Evolutionary conservation across 495 filamentous ascomycete genomes (phyloP).

Genomic region (Xylaria longipes): DNA sequence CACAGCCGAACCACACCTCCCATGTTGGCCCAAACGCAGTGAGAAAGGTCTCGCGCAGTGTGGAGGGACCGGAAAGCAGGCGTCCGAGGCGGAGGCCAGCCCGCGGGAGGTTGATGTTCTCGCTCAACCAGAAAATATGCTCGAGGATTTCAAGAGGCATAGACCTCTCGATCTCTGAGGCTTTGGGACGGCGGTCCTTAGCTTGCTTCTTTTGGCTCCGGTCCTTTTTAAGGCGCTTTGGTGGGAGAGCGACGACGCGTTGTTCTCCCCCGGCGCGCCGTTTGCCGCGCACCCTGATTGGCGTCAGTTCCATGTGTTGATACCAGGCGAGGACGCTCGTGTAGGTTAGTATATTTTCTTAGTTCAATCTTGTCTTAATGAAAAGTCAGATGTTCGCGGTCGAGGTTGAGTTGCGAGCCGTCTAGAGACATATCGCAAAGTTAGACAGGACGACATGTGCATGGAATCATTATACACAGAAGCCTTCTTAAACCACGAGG

Average conservation of each 20-base stretch:
- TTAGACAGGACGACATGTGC: not conserved
- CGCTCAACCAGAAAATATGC: conserved; percentile 46
- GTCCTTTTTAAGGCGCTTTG: conserved; percentile 4
- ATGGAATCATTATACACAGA: not conserved
- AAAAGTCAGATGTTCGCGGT: not conserved
- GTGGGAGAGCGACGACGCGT: not conserved
- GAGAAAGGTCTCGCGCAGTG: conserved; percentile 38
- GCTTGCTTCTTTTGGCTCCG: conserved; percentile 23
- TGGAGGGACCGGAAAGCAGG: conserved; percentile 39
- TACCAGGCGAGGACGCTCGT: not conserved
- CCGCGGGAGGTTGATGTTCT: conserved; percentile 47
- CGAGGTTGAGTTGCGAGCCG: not conserved
- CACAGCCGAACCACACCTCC: conserved; percentile 41
- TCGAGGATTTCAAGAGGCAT: conserved; percentile 53
- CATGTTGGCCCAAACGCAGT: conserved; percentile 47
- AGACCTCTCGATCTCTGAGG: conserved; percentile 41
- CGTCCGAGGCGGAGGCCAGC: conserved; percentile 45
- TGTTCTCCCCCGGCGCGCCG: conserved; percentile 27
- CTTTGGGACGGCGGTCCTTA: conserved; percentile 18
- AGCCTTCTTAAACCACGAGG: no score
- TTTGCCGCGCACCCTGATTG: conserved; percentile 38
- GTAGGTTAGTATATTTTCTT: not conserved
- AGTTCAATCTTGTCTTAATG: not conserved
- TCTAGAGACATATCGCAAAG: not conserved
- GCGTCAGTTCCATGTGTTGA: conserved; percentile 38